A percentile compares a stretch with the other conserved stretches of the same genome.
phyloP scores from a whole-genome alignment of 257 asterid genomes.

The Petrea volubilis region DNA sequence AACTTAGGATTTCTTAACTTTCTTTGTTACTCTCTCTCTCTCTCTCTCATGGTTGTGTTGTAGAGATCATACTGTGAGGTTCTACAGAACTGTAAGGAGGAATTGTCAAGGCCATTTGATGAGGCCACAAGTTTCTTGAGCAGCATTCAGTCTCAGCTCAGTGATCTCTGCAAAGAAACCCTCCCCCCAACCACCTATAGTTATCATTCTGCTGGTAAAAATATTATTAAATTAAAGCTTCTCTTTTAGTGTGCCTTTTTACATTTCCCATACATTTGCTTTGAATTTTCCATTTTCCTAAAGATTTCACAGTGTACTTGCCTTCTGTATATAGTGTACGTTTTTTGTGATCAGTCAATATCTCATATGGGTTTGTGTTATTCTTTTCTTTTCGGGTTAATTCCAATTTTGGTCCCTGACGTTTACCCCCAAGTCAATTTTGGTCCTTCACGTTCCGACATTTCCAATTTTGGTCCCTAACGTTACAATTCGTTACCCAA shows the following conservation, averaged over 20 bases:
- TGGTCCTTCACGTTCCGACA: too few species aligned
- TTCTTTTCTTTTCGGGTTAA: not conserved
- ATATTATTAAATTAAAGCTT: not conserved
- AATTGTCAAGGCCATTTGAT: conserved; percentile 69
- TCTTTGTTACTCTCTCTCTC: not conserved
- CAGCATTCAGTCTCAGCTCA: conserved; percentile 67
- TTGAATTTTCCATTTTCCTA: not conserved
- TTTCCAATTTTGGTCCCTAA: too few species aligned
- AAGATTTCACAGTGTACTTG: not conserved
- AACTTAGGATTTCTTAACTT: not conserved
- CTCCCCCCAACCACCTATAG: conserved; percentile 37
- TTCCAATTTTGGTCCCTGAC: too few species aligned
- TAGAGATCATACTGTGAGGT: conserved; percentile 77
- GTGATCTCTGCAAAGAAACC: conserved; percentile 65
- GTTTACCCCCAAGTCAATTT: too few species aligned
- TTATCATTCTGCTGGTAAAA: conserved; percentile 36
- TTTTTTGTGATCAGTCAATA: not conserved
- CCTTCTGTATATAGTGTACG: not conserved
- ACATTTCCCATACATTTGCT: not conserved
- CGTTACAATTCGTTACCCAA: too few species aligned
- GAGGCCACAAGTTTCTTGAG: conserved; percentile 76
- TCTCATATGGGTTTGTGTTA: not conserved
- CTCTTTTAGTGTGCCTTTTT: not conserved
- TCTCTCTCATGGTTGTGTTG: not conserved
- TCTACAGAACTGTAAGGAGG: conserved; percentile 62